Conservation (phyloP, 1,139 yeast genomes). For the Zhuliangozyma blackwelliae region DNA sequence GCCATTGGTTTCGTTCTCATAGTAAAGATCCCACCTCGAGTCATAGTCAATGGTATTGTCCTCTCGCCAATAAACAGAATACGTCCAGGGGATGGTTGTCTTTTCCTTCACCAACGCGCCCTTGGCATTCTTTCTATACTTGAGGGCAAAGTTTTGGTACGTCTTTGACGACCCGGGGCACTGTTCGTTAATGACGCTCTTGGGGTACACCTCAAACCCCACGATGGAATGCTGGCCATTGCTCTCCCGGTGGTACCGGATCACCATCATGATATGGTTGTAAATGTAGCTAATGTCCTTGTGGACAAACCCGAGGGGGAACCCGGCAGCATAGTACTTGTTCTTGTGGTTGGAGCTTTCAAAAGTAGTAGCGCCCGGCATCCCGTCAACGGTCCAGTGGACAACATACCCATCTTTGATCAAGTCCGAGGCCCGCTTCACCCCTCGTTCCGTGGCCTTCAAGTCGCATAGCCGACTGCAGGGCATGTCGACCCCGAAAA, state of each 20-base stretch:
- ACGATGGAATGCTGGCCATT: constrained; percentile 54
- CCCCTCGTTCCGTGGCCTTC: constrained; percentile 44
- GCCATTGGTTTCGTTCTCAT: constrained; percentile 49
- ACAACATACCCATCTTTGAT: constrained; percentile 70
- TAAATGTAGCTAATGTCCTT: constrained; percentile 58
- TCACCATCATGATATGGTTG: constrained; percentile 78
- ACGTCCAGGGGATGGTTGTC: constrained; percentile 66
- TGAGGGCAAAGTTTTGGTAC: constrained; percentile 51
- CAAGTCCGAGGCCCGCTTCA: constrained; percentile 55
- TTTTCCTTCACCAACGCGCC: constrained; percentile 20
- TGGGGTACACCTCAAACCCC: constrained; percentile 89
- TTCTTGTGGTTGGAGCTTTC: constrained; percentile 54
- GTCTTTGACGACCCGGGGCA: constrained; percentile 69
- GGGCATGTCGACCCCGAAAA: constrained; percentile 57
- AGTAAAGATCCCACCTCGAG: constrained; percentile 72
- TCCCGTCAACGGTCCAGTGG: constrained; percentile 80
- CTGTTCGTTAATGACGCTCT: constrained; percentile 61
- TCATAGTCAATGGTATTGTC: constrained; percentile 64
- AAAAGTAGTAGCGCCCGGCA: constrained; percentile 89
- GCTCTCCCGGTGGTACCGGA: constrained; percentile 62
- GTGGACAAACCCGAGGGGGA: constrained; percentile 71
- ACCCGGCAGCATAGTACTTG: constrained; percentile 82
- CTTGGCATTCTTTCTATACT: constrained; percentile 14
- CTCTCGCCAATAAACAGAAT: constrained; percentile 87
- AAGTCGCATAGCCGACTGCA: constrained; percentile 70